Percentiles rank a stretch among this genome's conserved stretches.
Conservation (phyloP, 495 filamentous ascomycete species). For the Aeminium ludgeri region DNA sequence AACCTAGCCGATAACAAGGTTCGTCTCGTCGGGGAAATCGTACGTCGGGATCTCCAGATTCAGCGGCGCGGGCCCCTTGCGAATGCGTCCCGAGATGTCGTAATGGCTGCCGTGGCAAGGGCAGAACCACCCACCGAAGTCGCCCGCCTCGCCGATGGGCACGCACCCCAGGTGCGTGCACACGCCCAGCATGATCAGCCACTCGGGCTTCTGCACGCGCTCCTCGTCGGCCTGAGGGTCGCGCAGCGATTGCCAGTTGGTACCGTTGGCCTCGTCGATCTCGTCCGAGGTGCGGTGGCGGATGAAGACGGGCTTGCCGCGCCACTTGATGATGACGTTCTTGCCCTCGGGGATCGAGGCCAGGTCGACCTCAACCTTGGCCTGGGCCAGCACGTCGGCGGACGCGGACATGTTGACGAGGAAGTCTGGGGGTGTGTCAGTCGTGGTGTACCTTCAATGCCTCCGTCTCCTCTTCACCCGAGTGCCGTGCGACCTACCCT, state of each 20-base stretch:
- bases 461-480: neutral
- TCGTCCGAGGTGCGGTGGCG: slow-evolving; percentile 78
- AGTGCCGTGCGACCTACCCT: slow-evolving; percentile 47
- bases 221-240: slow-evolving; percentile 84
- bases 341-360: slow-evolving; percentile 90
- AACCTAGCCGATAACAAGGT: slow-evolving; percentile 28
- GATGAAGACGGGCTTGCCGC: slow-evolving; percentile 99
- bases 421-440: slow-evolving; percentile 52
- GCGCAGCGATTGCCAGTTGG: slow-evolving; percentile 53
- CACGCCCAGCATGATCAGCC: slow-evolving; percentile 98
- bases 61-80: slow-evolving; percentile 88
- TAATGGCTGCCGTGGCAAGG: slow-evolving; percentile 99
- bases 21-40: slow-evolving; percentile 33
- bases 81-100: slow-evolving; percentile 93
- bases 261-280: slow-evolving; percentile 40
- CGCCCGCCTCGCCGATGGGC: slow-evolving; percentile 94
- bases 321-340: slow-evolving; percentile 99
- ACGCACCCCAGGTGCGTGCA: slow-evolving; percentile 99
- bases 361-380: slow-evolving; percentile 97
- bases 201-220: slow-evolving; percentile 94
- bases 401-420: slow-evolving; percentile 99
- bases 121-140: slow-evolving; percentile 99
- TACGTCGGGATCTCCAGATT: slow-evolving; percentile 93
- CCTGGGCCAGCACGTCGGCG: slow-evolving; percentile 94
- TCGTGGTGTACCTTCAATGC: neutral